Evolutionary conservation across 2,329 filamentous ascomycete genomes (phyloP).

Genomic region (Fusarium vanettenii): DNA sequence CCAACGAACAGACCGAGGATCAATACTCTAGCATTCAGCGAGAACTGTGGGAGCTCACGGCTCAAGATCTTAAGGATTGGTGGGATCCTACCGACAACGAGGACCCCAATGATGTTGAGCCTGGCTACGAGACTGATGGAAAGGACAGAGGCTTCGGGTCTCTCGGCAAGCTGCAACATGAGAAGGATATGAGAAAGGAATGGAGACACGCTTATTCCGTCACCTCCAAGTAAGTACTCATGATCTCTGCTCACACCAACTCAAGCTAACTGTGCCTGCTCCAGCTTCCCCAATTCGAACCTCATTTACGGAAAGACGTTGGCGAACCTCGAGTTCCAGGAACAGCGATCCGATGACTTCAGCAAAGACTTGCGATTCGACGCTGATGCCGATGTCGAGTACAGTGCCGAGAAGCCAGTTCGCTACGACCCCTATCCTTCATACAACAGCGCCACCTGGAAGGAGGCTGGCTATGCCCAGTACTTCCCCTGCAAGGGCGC

Average conservation of each 20-base stretch:
- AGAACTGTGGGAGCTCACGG: conserved; percentile 50
- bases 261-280: conserved; percentile 44
- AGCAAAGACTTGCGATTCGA: conserved; percentile 47
- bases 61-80: conserved; percentile 52
- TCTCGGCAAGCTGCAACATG: conserved; percentile 50
- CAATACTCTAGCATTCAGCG: conserved; percentile 23
- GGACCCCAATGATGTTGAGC: conserved; percentile 49
- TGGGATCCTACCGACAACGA: conserved; percentile 50
- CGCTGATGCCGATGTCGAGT: conserved; percentile 51
- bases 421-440: conserved; percentile 78
- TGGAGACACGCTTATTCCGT: conserved; percentile 55
- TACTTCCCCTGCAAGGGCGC: conserved; percentile 75
- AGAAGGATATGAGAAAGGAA: conserved; percentile 57
- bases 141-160: conserved; percentile 47
- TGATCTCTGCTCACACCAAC: neutral
- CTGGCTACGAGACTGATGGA: conserved; percentile 53
- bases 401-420: conserved; percentile 60
- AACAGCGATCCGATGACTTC: conserved; percentile 50
- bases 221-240: conserved; percentile 53
- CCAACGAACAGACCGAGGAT: conserved; percentile 17
- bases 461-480: conserved; percentile 63
- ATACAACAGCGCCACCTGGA: conserved; percentile 74
- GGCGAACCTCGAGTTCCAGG: conserved; percentile 56
- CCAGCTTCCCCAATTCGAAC: conserved; percentile 56
- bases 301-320: conserved; percentile 69